Conservation (phyloP, 2,329 filamentous ascomycete genomes). For the Zelopaecilomyces penicillatus region DNA sequence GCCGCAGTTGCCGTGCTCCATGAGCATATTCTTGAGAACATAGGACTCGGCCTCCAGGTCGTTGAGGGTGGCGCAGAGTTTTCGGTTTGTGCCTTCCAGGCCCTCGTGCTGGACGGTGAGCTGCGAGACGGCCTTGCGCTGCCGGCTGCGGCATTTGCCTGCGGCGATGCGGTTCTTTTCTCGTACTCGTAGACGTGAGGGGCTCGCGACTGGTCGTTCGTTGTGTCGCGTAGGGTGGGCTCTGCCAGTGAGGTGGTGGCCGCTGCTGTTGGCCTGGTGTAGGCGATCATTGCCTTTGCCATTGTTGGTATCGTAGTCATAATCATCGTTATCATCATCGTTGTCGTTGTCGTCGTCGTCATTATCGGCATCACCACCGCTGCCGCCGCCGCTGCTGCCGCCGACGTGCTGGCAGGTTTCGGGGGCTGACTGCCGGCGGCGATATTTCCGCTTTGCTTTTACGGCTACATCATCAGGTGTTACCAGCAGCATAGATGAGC, state of each 20-base stretch:
- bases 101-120: neutral
- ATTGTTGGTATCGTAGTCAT: no score
- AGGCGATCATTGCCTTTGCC: no score
- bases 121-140: constrained; percentile 2
- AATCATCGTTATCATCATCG: neutral
- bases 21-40: constrained; percentile 4
- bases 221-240: no score
- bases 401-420: no score
- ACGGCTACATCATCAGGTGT: no score
- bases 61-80: neutral
- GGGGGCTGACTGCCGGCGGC: no score
- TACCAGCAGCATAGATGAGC: no score
- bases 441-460: no score
- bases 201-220: neutral
- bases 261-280: no score
- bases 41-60: constrained; percentile 1
- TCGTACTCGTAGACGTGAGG: neutral
- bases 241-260: no score
- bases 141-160: constrained; percentile 1
- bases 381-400: neutral
- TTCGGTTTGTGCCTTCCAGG: neutral
- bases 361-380: neutral
- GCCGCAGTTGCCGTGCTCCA: constrained; percentile 1
- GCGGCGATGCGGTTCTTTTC: constrained; percentile 5
- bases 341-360: neutral